Evolutionary conservation across 768 basidiomycete species (phyloP).

Genomic region (Amanita brunnescens): DNA sequence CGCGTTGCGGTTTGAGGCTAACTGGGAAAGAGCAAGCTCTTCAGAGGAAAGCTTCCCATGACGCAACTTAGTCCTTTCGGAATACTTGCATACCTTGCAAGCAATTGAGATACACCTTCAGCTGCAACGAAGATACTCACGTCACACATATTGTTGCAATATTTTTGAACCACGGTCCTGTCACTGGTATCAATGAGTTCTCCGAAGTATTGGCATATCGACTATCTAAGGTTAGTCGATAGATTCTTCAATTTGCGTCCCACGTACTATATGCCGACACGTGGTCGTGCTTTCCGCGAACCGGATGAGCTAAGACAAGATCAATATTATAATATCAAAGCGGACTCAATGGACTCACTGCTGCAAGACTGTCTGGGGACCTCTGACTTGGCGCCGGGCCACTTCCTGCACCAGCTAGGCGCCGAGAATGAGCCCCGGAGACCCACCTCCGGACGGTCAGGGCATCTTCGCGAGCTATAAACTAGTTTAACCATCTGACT

Average conservation of each 20-base stretch:
- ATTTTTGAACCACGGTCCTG: constrained; percentile 31
- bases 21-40: constrained; percentile 20
- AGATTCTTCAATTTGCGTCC: neutral
- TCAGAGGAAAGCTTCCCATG: constrained; percentile 40
- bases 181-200: constrained; percentile 50
- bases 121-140: constrained; percentile 29
- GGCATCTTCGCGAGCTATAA: constrained; percentile 68
- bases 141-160: constrained; percentile 78
- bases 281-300: constrained; percentile 50
- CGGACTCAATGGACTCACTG: constrained; percentile 31
- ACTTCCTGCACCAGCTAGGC: constrained; percentile 35
- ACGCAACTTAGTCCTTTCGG: constrained; percentile 49
- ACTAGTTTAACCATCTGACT: neutral
- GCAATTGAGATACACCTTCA: neutral
- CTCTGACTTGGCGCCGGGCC: constrained; percentile 62
- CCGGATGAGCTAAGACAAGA: constrained; percentile 23
- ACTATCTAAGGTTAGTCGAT: constrained; percentile 25
- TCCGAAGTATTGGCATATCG: constrained; percentile 76
- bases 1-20: constrained; percentile 10
- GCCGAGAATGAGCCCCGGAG: constrained; percentile 33
- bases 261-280: constrained; percentile 67
- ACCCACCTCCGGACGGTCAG: constrained; percentile 47
- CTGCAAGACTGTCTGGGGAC: constrained; percentile 51
- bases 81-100: constrained; percentile 67
- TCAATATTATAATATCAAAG: neutral